Evolutionary conservation across 805 yeast genomes (phyloP), one percentile per base, ranked within the genome.

Genomic region (Millerozyma acaciae): DNA sequence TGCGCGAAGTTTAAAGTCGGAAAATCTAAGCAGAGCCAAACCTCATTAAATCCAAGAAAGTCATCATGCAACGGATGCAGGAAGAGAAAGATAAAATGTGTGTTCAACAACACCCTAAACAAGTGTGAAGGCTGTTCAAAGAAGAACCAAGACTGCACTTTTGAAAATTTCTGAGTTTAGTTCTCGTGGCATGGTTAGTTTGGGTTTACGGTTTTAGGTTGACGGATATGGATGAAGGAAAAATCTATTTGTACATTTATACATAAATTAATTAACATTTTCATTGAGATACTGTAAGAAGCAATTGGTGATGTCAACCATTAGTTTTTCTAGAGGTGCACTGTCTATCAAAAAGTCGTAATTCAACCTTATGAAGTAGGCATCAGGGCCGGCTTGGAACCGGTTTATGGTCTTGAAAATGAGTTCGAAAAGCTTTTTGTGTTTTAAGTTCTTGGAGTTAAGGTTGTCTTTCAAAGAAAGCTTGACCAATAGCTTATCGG

Each of bases 41-140:
- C 26, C 3, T 16, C 35, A 15, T 39, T 38, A 10, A 37, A 31
- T 22, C 28, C 43, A 9, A 51, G 73, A 26, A 66, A 65, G 43
- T 55, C 63, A 22, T 56, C 64, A 30, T 66, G 73, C 38, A 47
- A 37, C 16, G 55, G 61, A 19, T 66, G 73, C 40, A 57, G 73
- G 39, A 62, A 60, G 44, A 53, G 70, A 43, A 66, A 66, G 44
- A 68, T 66, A 13, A 64, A 62, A 52, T 66, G 73, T 46, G 62
- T 62, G 21, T 53, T 54, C 40, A 55, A 51, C 37, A 44, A 45
- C 21, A 50, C 44, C 27, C 35, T 49, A 25, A 45, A 46, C 31
- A 60, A 53, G 45, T 66, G 73, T 43, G 67, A 60, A 41, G 68
- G 68, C 8, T 66, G 73, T 42, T 39, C 42, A 26, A 65, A 62